A percentile compares a stretch with the other conserved stretches of the same genome.
Conservation (phyloP, 2,329 filamentous ascomycete genomes). For the Colletotrichum sidae region DNA sequence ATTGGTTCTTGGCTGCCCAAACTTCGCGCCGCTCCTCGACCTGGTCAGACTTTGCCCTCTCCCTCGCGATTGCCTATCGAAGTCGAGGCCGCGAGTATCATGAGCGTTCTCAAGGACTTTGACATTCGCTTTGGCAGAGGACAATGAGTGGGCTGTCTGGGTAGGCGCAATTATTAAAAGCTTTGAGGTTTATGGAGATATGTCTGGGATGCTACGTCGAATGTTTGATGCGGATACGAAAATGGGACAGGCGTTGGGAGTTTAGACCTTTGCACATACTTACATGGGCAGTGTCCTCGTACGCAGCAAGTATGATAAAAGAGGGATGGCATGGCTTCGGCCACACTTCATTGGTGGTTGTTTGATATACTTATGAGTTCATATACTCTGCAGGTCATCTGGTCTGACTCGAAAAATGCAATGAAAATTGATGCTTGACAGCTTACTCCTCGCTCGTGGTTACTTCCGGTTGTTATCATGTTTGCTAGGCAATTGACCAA, state of each 20-base stretch:
- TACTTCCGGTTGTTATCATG: too few relatives aligned
- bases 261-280: background rate
- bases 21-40: slow-evolving; percentile 69
- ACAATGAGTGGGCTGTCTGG: slow-evolving; percentile 10
- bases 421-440: too few relatives aligned
- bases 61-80: slow-evolving; percentile 71
- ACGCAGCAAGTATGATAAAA: background rate
- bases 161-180: slow-evolving; percentile 7
- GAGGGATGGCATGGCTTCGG: slow-evolving; percentile 9
- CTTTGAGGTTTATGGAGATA: slow-evolving; percentile 7
- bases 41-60: slow-evolving; percentile 46
- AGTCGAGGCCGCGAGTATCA: slow-evolving; percentile 85
- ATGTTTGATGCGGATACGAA: slow-evolving; percentile 8
- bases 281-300: background rate
- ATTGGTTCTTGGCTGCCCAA: slow-evolving; percentile 82
- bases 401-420: too few relatives aligned
- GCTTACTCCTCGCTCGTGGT: too few relatives aligned
- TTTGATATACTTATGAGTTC: too few relatives aligned
- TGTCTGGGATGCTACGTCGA: too few relatives aligned
- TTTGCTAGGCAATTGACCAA: too few relatives aligned
- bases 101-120: slow-evolving; percentile 86
- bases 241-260: slow-evolving; percentile 5
- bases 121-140: slow-evolving; percentile 75
- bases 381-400: too few relatives aligned
- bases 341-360: background rate